phyloP scores from a whole-genome alignment of 805 yeast species.

The Candida boleticola region DNA sequence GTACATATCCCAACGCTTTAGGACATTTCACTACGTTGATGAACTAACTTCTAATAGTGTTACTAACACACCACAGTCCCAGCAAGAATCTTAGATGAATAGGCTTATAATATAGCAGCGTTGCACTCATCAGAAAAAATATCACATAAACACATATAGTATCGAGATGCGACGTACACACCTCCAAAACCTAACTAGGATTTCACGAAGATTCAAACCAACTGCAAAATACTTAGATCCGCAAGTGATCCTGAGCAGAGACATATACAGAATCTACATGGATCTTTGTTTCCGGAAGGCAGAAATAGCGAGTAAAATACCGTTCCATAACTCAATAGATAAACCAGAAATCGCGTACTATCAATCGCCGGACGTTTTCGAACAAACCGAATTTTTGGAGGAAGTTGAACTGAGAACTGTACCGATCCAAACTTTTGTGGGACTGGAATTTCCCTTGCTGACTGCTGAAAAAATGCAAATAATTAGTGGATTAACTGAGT shows the following conservation, averaged over 20 bases:
- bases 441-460: constrained; percentile 21
- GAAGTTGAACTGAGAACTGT: constrained; percentile 13
- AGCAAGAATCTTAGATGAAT: too few relatives aligned
- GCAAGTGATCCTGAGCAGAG: constrained; percentile 20
- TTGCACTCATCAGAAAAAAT: too few relatives aligned
- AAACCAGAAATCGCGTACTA: neutral
- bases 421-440: constrained; percentile 24
- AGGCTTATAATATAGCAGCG: too few relatives aligned
- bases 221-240: constrained; percentile 10
- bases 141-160: too few relatives aligned
- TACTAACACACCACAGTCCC: too few relatives aligned
- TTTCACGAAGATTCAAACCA: neutral
- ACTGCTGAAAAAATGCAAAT: constrained; percentile 24
- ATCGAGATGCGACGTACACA: too few relatives aligned
- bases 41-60: too few relatives aligned
- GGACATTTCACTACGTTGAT: too few relatives aligned
- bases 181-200: too few relatives aligned
- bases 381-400: constrained; percentile 5
- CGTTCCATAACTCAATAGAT: neutral
- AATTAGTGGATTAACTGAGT: constrained; percentile 28
- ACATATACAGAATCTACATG: constrained; percentile 14
- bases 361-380: constrained; percentile 2
- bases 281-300: neutral
- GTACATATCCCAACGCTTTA: too few relatives aligned
- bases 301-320: neutral